Base-by-base conservation (phyloP, 495 filamentous ascomycete genomes). In the Hypoxylon perforatum region DNA sequence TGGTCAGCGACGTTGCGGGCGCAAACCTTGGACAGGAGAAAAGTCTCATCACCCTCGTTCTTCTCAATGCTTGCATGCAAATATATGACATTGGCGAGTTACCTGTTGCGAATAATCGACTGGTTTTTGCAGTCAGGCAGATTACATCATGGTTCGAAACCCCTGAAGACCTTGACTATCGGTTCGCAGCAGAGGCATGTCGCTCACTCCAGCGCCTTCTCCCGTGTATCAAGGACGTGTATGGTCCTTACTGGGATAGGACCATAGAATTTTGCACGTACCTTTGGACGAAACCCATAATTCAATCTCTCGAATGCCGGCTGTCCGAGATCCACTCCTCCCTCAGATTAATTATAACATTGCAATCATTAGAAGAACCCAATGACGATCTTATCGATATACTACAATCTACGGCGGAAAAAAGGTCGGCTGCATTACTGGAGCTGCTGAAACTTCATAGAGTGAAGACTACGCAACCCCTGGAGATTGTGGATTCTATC, bases 351-450 rank as follows among this genome's bases (percentile, higher is more conserved):
- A 87, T 91, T 56, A 75, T 79, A 11, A 76, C 81, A 3, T 70
- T 97, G 19, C 82, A 84, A 60, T 81, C 78, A 11, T 73, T 90
- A 6, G 77, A 80, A 23, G 89, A 92, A 5, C 77, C 87, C 17
- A 97, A 97, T 70, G 94, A 97, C 71, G 94, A 98, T 73, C 84
- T 96, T 2, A 76, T 87, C 8, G 94, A 99, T 65, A 86, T 85
- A 3, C 87, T 92, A 79, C 78, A 79, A 21, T 82, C 86, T 21
- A 81, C 78, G 12, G 78, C 81, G 15, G 63, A 74, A 10, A 69
- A 71, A 0, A 78, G 88, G 2, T 84, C 85, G 19, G 76, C 78
- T 41, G 84, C 80, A 6, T 71, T 97, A 11, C 78, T 93, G 11
- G 81, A 80, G n/a, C 75, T 92, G 3, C 80, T 93, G 0, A 80